These are phyloP conservation scores for Phytophthora europaea DNA, from an alignment of 352 stramenopile genomes.

Conservation along the genomic window DNA sequence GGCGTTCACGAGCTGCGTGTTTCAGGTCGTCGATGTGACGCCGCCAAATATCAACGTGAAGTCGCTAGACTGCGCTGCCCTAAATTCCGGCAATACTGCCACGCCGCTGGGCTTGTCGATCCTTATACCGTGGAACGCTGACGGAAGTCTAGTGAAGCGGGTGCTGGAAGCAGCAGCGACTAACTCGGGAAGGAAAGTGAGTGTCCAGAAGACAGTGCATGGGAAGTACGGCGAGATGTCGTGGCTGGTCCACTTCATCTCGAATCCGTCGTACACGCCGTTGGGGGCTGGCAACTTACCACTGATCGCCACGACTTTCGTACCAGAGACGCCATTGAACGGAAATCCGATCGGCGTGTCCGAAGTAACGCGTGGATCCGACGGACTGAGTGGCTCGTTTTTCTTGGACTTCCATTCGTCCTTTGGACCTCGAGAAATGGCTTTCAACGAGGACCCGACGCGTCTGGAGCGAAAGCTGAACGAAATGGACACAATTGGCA, in stretches of 20 bases:
- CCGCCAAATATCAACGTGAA: constrained; percentile 43
- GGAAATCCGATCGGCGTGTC: constrained; percentile 73
- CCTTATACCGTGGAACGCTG: constrained; percentile 75
- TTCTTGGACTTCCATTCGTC: constrained; percentile 90
- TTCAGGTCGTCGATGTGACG: constrained; percentile 40
- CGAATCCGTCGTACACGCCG: constrained; percentile 91
- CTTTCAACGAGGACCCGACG: constrained; percentile 89
- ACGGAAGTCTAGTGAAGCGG: constrained; percentile 55
- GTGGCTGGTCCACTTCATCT: constrained; percentile 95
- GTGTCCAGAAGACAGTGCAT: constrained; percentile 90
- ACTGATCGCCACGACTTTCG: constrained; percentile 61
- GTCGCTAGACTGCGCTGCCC: constrained; percentile 25
- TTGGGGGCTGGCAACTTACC: constrained; percentile 93
- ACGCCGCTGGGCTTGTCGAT: constrained; percentile 37
- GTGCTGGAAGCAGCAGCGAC: constrained; percentile 69
- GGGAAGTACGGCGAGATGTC: constrained; percentile 96
- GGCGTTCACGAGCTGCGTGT: constrained; percentile 63
- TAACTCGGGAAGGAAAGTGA: constrained; percentile 74
- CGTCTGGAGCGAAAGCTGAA: constrained; percentile 94
- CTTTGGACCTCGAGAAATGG: constrained; percentile 74
- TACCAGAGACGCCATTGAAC: constrained; percentile 18
- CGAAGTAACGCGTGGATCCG: constrained; percentile 89
- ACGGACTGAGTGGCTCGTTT: constrained; percentile 92
- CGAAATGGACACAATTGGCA: constrained; percentile 95
- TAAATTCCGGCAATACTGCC: constrained; percentile 31